Percentiles rank a stretch among this genome's conserved stretches.
These are phyloP conservation scores for Phragmites australis DNA, from an alignment of 176 grass and related monocot species.

Conservation along the genomic window DNA sequence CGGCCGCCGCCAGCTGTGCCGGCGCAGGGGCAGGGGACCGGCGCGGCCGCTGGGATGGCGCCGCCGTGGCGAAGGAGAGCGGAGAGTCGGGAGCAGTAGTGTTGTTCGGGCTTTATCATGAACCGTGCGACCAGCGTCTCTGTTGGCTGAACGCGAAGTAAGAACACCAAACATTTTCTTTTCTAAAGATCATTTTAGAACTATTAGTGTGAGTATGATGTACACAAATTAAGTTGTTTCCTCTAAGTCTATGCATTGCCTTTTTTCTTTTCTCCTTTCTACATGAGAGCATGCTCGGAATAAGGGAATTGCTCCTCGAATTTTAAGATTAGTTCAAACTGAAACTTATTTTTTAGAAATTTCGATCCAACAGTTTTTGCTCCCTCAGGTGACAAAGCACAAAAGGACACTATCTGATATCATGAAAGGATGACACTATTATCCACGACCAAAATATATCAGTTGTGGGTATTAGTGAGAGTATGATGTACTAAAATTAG, in stretches of 20 bases:
- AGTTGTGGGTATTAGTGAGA: too few relatives aligned
- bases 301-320: not conserved
- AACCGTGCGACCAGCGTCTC: not conserved
- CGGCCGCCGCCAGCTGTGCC: constrained; percentile 3
- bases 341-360: not conserved
- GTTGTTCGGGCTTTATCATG: not conserved
- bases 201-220: not conserved
- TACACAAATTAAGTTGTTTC: not conserved
- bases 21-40: constrained; percentile 1
- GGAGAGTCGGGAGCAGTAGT: constrained; percentile 26
- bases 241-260: not conserved
- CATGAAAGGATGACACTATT: too few relatives aligned
- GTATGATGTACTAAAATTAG: too few relatives aligned
- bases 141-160: not conserved
- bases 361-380: not conserved
- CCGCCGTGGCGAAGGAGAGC: constrained; percentile 22
- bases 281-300: not conserved
- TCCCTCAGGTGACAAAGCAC: not conserved
- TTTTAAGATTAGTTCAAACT: not conserved
- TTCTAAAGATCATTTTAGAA: not conserved
- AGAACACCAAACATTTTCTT: not conserved
- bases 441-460: too few relatives aligned
- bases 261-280: not conserved
- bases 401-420: too few relatives aligned
- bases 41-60: not conserved